Conservation (phyloP, 768 basidiomycete genomes). For the Butyriboletus loyo region DNA sequence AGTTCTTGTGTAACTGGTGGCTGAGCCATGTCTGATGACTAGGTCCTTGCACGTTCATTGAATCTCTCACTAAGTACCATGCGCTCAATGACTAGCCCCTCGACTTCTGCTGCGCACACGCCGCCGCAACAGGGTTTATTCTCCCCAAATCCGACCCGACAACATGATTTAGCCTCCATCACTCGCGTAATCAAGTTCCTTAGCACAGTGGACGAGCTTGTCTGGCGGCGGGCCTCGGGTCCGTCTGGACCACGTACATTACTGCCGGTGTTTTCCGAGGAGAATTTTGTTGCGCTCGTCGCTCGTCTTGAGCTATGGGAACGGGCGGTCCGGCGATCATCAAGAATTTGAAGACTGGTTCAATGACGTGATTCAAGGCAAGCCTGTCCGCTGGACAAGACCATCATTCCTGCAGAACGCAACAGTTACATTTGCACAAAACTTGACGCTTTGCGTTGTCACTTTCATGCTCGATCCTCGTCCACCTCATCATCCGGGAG, state of each 20-base stretch:
- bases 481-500: too few species aligned
- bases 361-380: neutral
- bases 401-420: neutral
- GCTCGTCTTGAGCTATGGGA: slow-evolving; percentile 31
- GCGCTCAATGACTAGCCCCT: neutral
- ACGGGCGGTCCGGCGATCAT: slow-evolving; percentile 19
- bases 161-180: slow-evolving; percentile 22
- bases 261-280: slow-evolving; percentile 22
- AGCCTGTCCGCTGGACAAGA: neutral
- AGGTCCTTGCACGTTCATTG: slow-evolving; percentile 14
- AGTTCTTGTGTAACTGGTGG: neutral
- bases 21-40: neutral
- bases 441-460: neutral
- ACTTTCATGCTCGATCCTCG: neutral
- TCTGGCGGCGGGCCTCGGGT: slow-evolving; percentile 23
- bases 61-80: slow-evolving; percentile 10
- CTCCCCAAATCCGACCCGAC: neutral
- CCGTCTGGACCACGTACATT: slow-evolving; percentile 8
- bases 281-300: slow-evolving; percentile 21
- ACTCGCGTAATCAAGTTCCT: slow-evolving; percentile 25
- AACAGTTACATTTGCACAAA: neutral
- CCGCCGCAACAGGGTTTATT: neutral
- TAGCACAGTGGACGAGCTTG: slow-evolving; percentile 24
- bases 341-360: slow-evolving; percentile 11
- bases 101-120: neutral